Base-by-base conservation (phyloP, 805 yeast genomes). In the Suhomyces faveliae region DNA sequence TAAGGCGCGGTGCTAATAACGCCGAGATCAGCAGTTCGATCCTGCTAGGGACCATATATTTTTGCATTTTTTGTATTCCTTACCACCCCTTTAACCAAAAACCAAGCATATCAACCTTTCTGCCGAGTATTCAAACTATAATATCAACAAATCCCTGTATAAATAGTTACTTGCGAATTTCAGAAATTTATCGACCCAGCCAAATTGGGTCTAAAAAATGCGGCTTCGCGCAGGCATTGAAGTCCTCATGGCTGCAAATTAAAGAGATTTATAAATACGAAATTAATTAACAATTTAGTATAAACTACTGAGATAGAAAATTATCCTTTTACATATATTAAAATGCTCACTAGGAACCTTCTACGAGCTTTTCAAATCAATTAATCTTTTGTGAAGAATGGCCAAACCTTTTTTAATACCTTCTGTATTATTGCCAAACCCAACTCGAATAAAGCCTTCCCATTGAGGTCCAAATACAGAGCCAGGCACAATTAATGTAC, bases 1-100 rank as follows among this genome's bases (percentile, higher is more conserved):
- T 71, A 72, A 68, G 76, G 76, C 76, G 76, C 61, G 76, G 77
- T 71, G 77, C 76, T 72, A 72, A 72, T 71, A 71, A 71, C 76
- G 74, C 77, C 76, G 60, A 72, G 87, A 81, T 83, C 87, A 80
- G 85, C 87, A 79, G 87, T 82, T 82, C 87, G 87, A 82, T 81
- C 87, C 87, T 79, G 87, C 85, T 80, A 82, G 85, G 85, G 85
- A 82, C 80, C 87, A 82, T 61, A 67, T 57, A 5, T 27, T 40
- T 40, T 40, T 20, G 27, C 10, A 7, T 24, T 24, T 24, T 24
- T 24, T 10, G n/a, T n/a, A n/a, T 27, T 27, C 13, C 30, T 12
- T 5, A 25, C 5, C 30, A 27, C 30, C 12, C 30, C 15, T 1
- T n/a, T 27, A n/a, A 3, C 9, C 9, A n/a, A 3, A 1, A 4